Base-by-base conservation (phyloP, 441 rosid species). In the Biscutella laevigata region DNA sequence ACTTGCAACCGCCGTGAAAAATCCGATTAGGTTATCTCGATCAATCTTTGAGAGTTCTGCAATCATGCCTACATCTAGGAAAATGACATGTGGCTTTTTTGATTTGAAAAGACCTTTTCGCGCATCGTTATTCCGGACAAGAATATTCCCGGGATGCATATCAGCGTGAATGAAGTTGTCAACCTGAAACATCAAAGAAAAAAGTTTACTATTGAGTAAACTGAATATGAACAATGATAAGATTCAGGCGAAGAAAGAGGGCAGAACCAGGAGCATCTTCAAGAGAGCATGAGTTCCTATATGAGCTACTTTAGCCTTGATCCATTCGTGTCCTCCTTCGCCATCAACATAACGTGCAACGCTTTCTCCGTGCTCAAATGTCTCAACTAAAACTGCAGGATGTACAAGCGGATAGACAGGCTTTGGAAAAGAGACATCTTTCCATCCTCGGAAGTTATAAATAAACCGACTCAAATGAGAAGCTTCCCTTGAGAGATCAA, bases 401-500 rank as follows among this genome's bases (percentile, higher is more conserved):
- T 80, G 86, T 25, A 80, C 77, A 50, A 80, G 77, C 1, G 86
- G 86, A 57, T 67, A 77, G 13, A 77, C 68, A 0, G 86, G 86
- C 61, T 73, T 77, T 8, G 86, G 86, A 46, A 77, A 80, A 37
- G 86, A 77, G 11, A 80, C 83, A 67, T 80, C 81, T 68, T 66
- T 75, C 76, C 83, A 77, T 43, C 70, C 65, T 44, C 86, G 73
- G 67, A 80, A 80, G 61, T 80, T 80, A 24, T 80, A 77, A 34
- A 65, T 75, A 57, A 80, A 80, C 43, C 79, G 74, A 45, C 77
- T 73, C 68, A 80, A 46, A 54, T 77, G 79, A 24, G 81, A 81
- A 69, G 86, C 86, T 65, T 80, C 86, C 42, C 86, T 73, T 7
- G 86, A 79, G 58, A 80, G 86, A 71, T 80, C 86, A 33, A 77